Evolutionary conservation across 179 eudicot genomes (phyloP).

Genomic region (Silene vulgaris): DNA sequence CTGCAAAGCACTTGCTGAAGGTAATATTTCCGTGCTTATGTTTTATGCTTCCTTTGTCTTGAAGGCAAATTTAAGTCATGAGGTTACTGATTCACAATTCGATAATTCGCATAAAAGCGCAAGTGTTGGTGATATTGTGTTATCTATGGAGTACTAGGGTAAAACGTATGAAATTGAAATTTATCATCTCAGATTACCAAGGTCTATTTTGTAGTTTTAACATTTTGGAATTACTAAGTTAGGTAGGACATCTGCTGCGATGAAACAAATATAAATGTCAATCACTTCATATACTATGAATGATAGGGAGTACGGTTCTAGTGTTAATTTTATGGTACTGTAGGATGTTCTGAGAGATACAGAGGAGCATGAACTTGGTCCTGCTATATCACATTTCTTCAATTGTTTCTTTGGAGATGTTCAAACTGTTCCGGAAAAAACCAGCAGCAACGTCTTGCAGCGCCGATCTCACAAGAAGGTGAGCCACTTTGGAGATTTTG

Average conservation of each 20-base stretch:
- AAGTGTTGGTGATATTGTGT: neutral
- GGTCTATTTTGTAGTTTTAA: neutral
- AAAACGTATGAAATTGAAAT: neutral
- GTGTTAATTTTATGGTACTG: constrained; percentile 15
- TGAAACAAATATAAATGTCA: neutral
- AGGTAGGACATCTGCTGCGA: too few relatives aligned
- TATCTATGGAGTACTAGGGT: neutral
- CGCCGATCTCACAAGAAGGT: constrained; percentile 70
- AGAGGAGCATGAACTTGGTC: constrained; percentile 82
- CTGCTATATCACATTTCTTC: constrained; percentile 66
- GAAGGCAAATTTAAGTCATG: neutral
- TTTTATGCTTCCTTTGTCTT: constrained; percentile 9
- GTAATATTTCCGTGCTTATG: constrained; percentile 26
- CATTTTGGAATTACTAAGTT: neutral
- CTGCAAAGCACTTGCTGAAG: constrained; percentile 84
- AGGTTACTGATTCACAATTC: too few relatives aligned
- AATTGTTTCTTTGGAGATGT: constrained; percentile 80
- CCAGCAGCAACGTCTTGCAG: constrained; percentile 27
- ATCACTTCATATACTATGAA: neutral
- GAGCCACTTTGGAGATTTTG: neutral
- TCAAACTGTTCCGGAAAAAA: constrained; percentile 41
- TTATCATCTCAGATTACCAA: neutral
- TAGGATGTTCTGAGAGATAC: constrained; percentile 81
- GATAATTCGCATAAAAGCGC: neutral
- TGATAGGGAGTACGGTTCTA: neutral